These are phyloP conservation scores for Geotrichum histeridarum DNA, from an alignment of 1,139 yeast genomes.

Conservation along the genomic window DNA sequence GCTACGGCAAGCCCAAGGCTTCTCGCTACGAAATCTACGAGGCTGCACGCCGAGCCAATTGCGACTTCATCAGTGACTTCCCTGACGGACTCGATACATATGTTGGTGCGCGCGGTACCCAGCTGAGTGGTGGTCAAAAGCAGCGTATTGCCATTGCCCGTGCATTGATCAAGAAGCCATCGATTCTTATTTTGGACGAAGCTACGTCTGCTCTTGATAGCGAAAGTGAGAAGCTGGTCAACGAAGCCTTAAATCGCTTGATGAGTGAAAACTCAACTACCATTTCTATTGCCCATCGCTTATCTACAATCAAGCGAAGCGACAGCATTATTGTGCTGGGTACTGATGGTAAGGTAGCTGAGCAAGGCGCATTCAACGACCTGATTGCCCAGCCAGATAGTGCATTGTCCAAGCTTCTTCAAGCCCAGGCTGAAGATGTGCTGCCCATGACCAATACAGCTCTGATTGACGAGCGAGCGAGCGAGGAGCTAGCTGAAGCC, in stretches of 20 bases:
- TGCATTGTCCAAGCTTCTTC: conserved; percentile 61
- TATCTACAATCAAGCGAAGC: conserved; percentile 81
- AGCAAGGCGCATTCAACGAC: conserved; percentile 68
- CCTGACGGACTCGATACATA: conserved; percentile 79
- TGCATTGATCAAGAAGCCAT: conserved; percentile 68
- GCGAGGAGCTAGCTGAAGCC: not conserved
- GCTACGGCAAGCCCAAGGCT: conserved; percentile 62
- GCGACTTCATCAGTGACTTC: conserved; percentile 65
- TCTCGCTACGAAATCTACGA: conserved; percentile 58
- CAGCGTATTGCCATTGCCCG: conserved; percentile 82
- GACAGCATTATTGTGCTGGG: conserved; percentile 79
- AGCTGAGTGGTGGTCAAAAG: conserved; percentile 83
- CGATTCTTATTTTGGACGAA: conserved; percentile 68
- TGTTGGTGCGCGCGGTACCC: conserved; percentile 83
- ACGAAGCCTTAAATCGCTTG: conserved; percentile 52
- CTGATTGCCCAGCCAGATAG: conserved; percentile 60
- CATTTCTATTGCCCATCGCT: conserved; percentile 86
- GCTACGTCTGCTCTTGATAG: conserved; percentile 81
- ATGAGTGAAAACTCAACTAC: conserved; percentile 71
- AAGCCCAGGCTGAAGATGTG: conserved; percentile 38
- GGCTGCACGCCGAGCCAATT: conserved; percentile 77
- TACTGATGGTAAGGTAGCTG: conserved; percentile 72
- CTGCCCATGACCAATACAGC: not conserved
- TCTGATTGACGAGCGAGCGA: not conserved
- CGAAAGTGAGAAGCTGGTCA: conserved; percentile 81